Evolutionary conservation across 495 filamentous ascomycete species (phyloP).

Genomic region (Hyphodiscus hymeniophilus): DNA sequence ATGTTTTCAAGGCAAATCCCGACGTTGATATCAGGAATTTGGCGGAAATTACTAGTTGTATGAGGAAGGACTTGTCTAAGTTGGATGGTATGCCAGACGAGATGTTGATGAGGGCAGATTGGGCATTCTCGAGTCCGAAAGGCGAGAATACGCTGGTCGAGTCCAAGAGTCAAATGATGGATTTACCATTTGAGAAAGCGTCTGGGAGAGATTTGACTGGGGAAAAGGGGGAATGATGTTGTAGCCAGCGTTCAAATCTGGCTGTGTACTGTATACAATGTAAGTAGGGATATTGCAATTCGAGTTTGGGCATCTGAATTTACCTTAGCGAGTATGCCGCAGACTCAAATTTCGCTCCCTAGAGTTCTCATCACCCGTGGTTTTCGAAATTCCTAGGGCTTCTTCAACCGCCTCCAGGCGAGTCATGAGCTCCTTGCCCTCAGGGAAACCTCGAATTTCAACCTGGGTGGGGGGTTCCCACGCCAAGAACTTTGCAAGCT

Average conservation of each 20-base stretch:
- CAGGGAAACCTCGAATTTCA: background rate
- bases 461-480: background rate
- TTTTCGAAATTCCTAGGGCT: no score
- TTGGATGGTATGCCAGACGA: slow-evolving; percentile 58
- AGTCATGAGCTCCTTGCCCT: background rate
- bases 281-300: no score
- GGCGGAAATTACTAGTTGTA: slow-evolving; percentile 69
- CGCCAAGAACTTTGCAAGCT: slow-evolving; percentile 1
- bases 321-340: no score
- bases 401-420: slow-evolving; percentile 1
- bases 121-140: slow-evolving; percentile 31
- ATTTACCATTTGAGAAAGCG: slow-evolving; percentile 29
- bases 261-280: no score
- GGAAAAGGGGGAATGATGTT: slow-evolving; percentile 3
- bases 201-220: slow-evolving; percentile 8
- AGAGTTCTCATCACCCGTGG: no score
- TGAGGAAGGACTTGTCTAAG: slow-evolving; percentile 56
- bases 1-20: slow-evolving; percentile 70
- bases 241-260: no score
- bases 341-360: no score
- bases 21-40: slow-evolving; percentile 64
- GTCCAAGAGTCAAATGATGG: slow-evolving; percentile 33
- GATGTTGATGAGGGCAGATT: slow-evolving; percentile 27
- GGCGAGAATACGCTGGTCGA: slow-evolving; percentile 26
- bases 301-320: no score